Evolutionary conservation across 805 yeast genomes (phyloP), one percentile per base, ranked within the genome.

Genomic region (Hanseniaspora valbyensis): DNA sequence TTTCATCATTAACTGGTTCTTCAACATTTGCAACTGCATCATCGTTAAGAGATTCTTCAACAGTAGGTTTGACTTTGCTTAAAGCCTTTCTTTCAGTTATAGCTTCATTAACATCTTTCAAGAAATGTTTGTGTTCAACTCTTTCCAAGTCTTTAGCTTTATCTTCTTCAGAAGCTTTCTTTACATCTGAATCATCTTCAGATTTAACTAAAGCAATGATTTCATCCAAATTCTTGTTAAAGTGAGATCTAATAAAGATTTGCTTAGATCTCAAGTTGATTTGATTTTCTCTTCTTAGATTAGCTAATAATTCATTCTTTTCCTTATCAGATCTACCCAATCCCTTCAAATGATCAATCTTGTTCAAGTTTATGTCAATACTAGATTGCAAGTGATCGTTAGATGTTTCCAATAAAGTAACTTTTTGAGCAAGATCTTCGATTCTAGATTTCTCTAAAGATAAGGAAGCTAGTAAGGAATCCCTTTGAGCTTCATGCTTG

Each of bases 251-350:
- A 9, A 63, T 50, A 38, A 39, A 50, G 12, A 50, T 26, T 4
- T 40, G 44, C 22, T 44, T 50, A 1, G 45, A 39, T 24, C 40
- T 43, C 33, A 50, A 39, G 26, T 50, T 50, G 42, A 50, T 40
- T 25, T 50, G 30, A 21, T 50, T 50, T 50, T 50, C 53, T 39
- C 44, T 61, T 44, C 58, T 63, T 13, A 57, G 61, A 41, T 62
- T 66, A 42, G 61, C 66, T 29, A 65, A 53, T 18, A 39, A 10
- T 12, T 46, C 19, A 42, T 57, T 53, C 14, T 56, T 58, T 29
- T 59, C 65, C 37, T 65, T 65, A 21, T 57, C 57, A n/a, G 63
- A 64, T 57, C 70, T 73, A 12, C 74, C 65, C 45, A 69, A 63
- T 38, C 64, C 58, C 54, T 63, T 64, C 64, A 70, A 72, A 37